Evolutionary conservation across 345 rosid genomes (phyloP).

Genomic region (Gossypium arboreum): DNA sequence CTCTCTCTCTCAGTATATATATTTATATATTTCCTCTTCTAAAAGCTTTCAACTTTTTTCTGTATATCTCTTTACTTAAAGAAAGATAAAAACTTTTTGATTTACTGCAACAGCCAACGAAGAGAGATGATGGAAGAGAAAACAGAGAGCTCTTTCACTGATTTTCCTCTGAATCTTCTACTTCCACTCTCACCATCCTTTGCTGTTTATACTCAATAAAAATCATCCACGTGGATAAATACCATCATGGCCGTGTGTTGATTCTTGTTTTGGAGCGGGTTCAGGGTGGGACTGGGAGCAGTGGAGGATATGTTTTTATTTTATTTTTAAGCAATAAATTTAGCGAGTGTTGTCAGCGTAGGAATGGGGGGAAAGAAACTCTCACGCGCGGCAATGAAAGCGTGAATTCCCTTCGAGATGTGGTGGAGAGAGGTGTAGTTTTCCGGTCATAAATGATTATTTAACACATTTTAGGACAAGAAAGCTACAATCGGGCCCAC

Average conservation of each 20-base stretch:
- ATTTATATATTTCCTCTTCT: neutral
- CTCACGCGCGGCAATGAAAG: slow-evolving; percentile 20
- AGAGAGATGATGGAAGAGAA: slow-evolving; percentile 24
- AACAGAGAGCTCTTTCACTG: slow-evolving; percentile 4
- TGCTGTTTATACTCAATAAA: neutral
- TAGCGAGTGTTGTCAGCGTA: slow-evolving; percentile 27
- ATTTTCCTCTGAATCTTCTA: slow-evolving; percentile 11
- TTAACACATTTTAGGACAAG: slow-evolving; percentile 10
- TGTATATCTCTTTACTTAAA: slow-evolving; percentile 18
- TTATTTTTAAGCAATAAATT: slow-evolving; percentile 21
- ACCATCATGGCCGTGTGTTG: neutral
- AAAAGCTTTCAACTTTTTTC: slow-evolving; percentile 19
- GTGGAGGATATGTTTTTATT: slow-evolving; percentile 4
- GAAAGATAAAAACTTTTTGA: slow-evolving; percentile 13
- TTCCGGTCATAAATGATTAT: slow-evolving; percentile 17
- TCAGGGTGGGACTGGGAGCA: neutral
- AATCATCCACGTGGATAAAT: neutral
- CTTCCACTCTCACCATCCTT: neutral
- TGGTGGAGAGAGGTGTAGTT: slow-evolving; percentile 9
- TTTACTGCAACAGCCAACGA: slow-evolving; percentile 29
- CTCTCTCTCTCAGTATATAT: slow-evolving; percentile 12
- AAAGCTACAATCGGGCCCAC: slow-evolving; percentile 12
- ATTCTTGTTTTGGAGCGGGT: neutral
- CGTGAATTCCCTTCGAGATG: neutral
- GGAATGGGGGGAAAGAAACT: slow-evolving; percentile 1